Evolutionary conservation across 2,329 filamentous ascomycete species (phyloP), one percentile per base, ranked within the genome.

Genomic region (Alternaria postmessia): DNA sequence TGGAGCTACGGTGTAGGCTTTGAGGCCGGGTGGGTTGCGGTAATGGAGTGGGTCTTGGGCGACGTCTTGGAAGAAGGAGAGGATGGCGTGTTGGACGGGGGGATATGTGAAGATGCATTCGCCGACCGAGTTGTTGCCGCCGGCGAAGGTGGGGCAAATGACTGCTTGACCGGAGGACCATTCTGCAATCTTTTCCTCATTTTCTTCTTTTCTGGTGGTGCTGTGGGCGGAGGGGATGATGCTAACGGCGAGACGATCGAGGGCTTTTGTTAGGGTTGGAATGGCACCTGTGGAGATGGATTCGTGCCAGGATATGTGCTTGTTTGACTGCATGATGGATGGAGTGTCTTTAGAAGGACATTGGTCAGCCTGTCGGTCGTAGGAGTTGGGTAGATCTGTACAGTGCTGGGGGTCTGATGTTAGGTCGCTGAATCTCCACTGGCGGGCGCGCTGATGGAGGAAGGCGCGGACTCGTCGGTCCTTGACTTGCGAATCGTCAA

Each of bases 21-120:
- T 61, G 39, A 77, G 71, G 1, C 56, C 32, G 6, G 72, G 26
- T 20, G 44, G 75, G 51, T 79, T 79, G 53, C 66, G 53, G 56
- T 71, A 79, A 30, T 66, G 55, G 79, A 73, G 64, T 1, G 78
- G 76, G 49, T 83, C 71, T n/a, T 78, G 71, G 5, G 86, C 83
- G 12, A 90, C 83, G 38, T 86, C 80, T 49, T 87, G 79, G 36
- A 93, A 81, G 84, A 89, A 93, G 39, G 80, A 75, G 2, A 92
- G 75, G 26, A 91, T 84, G 3, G 80, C 75, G 12, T 73, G 68
- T 63, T 87, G 84, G 0, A 86, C 84, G 11, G 74, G 75, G 12
- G 89, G 81, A 20, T 70, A 30, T 1, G 73, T 72, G 53, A 94
- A 83, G 62, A 92, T 84, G 38, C 82, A 81, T 75, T 96, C 91